Evolutionary conservation across 2,329 filamentous ascomycete genomes (phyloP), one percentile per base, ranked within the genome.

Genomic region (Epichloe glyceriae): DNA sequence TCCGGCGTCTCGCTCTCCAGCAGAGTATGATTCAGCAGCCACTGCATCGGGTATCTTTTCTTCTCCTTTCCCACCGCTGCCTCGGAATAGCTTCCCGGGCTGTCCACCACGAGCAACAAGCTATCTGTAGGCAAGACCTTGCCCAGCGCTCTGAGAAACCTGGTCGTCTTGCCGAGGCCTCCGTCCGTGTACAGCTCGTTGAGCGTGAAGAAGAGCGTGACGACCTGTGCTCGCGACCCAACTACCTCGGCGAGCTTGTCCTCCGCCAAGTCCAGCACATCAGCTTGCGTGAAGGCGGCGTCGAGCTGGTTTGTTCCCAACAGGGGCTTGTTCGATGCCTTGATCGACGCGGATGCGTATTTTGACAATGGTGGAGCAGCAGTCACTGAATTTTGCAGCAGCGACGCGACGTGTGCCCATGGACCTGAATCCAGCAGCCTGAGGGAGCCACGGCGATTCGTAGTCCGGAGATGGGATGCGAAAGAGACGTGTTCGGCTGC

Each of bases 131-230:
- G 68, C 2, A 86, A 63, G 1, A 69, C 57, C 2, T 77, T 70
- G 0, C 85, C 87, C 17, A 96, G 69, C 1, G 72, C 72, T 4
- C 88, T 74, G 0, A 98, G 73, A 56, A 97, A 83, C 3, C 73
- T 72, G 0, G 91, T 95, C 0, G 91, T 88, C 57, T 82, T 80
- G 2, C 82, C 73, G 46, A 82, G 72, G 22, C 89, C 79, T 1
- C 83, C 88, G 0, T 79, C 73, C 0, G 86, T 85, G 71, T 96
- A 97, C 0, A 98, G 80, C 68, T 98, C 93, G 65, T 97, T 97
- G 45, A 97, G 77, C 0, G 91, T 96, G 73, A 97, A 98, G 68
- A 97, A 80, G 12, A 97, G 70, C 0, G 90, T 95, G 14, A 95
- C 72, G 1, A 96, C 68, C 3, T 75, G 57, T 10, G 76, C 70